Conservation (phyloP, 2,329 filamentous ascomycete genomes). For the Talaromyces sp. region DNA sequence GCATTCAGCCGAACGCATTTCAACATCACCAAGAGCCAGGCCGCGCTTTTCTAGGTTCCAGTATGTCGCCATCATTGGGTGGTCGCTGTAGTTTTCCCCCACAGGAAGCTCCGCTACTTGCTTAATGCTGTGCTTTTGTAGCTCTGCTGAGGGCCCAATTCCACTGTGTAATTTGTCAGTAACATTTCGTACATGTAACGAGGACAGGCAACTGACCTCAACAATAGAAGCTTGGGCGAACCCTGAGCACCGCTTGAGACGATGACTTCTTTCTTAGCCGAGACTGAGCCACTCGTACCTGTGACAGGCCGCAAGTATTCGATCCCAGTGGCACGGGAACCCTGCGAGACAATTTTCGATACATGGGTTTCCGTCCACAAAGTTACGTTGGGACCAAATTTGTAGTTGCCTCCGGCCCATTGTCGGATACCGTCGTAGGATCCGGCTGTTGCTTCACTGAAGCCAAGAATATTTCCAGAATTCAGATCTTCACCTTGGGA, state of each 20-base stretch:
- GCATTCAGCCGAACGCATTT: not conserved
- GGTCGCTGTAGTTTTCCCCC: not conserved
- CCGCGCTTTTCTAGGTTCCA: constrained; percentile 1
- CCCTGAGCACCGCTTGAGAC: not conserved
- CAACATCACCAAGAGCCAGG: not conserved
- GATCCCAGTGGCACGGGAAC: not conserved
- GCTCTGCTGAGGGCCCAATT: not conserved
- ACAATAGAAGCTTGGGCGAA: not conserved
- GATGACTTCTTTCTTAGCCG: not conserved
- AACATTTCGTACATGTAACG: not conserved
- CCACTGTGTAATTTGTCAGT: not conserved
- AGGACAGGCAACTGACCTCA: not conserved
- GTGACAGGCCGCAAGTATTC: not conserved
- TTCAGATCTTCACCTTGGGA: not conserved
- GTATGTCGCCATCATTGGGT: not conserved
- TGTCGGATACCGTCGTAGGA: not conserved
- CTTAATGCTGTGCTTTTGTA: not conserved
- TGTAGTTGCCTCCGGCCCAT: not conserved
- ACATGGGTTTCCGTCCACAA: constrained; percentile 1
- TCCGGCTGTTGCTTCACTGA: not conserved
- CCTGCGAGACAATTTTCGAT: not conserved
- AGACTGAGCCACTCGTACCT: not conserved
- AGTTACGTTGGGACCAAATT: not conserved
- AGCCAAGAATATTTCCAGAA: not conserved
- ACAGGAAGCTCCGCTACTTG: not conserved